phyloP scores from a whole-genome alignment of 495 filamentous ascomycete species.

The Lasiosphaeria miniovina region DNA sequence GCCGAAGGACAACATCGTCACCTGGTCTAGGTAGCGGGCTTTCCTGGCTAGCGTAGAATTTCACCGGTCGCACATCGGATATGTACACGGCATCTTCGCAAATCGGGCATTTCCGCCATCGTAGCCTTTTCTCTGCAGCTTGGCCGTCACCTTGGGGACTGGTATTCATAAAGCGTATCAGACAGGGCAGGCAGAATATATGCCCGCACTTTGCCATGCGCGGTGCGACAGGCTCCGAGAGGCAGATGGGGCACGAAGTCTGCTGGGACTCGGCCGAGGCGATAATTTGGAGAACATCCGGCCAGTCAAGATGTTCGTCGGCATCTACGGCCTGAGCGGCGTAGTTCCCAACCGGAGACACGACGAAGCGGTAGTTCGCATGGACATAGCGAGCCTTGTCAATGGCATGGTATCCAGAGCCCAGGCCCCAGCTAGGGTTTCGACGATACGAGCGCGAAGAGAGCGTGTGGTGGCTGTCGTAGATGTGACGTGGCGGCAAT shows the following conservation, averaged over 20 bases:
- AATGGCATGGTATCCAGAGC: slow-evolving; percentile 84
- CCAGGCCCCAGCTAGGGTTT: slow-evolving; percentile 78
- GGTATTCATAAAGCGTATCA: slow-evolving; percentile 94
- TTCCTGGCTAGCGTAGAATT: slow-evolving; percentile 91
- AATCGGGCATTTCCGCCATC: slow-evolving; percentile 95
- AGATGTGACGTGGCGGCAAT: slow-evolving; percentile 70
- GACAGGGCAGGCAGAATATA: slow-evolving; percentile 92
- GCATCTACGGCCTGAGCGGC: slow-evolving; percentile 76
- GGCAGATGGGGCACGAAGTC: slow-evolving; percentile 87
- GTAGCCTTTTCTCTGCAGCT: slow-evolving; percentile 58
- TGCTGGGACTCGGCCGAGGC: slow-evolving; percentile 86
- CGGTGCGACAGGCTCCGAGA: slow-evolving; percentile 86
- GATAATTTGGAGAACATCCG: slow-evolving; percentile 83
- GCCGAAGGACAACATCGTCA: slow-evolving; percentile 79
- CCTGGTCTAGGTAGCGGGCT: slow-evolving; percentile 73
- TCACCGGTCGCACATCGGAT: slow-evolving; percentile 82
- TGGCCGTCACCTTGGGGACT: slow-evolving; percentile 60
- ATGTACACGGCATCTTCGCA: slow-evolving; percentile 88
- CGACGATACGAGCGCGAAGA: slow-evolving; percentile 51
- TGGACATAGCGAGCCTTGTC: slow-evolving; percentile 96
- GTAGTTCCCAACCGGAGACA: slow-evolving; percentile 78
- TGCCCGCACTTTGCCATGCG: slow-evolving; percentile 98
- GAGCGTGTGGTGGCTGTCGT: slow-evolving; percentile 50
- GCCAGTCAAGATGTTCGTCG: slow-evolving; percentile 89
- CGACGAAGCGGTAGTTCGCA: slow-evolving; percentile 96